Base-by-base conservation (phyloP, 345 rosid species). In the Aegle marmelos region DNA sequence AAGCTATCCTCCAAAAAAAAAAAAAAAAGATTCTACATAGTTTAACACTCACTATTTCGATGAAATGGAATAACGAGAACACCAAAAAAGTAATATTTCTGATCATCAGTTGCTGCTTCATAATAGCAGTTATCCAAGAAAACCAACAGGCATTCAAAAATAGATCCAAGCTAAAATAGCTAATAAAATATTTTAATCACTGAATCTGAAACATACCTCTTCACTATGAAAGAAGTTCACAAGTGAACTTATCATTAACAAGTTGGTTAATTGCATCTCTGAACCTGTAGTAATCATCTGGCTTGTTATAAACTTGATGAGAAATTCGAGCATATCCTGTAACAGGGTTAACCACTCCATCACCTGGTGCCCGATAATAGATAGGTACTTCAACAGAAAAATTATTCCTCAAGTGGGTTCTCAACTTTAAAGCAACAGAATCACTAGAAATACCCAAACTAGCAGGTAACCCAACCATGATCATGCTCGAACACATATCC, bases 251-350 rank as follows among this genome's bases (percentile, higher is more conserved):
- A 69, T 88, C 89, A 33, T 48, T 58, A 30, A 92, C 93, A 36
- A 92, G 87, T 61, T 83, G 82, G 57, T 89, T 80, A 16, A 92
- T 36, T 4, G 87, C 93, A 76, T 96, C 94, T 80, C 92, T 86
- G 27, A 92, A 89, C 85, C 79, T 91, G 89, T 87, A 78, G 80
- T 92, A 96, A 77, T 96, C 98, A 50, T 87, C 93, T 70, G 80
- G 84, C 77, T 88, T 91, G 80, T 96, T 96, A 80, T 96, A 96
- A 75, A 96, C 85, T 82, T 96, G 99, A 82, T 89, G 83, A 25
- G 99, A 96, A 73, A 93, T 92, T 54, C 98, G 85, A 11, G 91
- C 98, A 81, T 93, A 96, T 0, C 94, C 98, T 0, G 99, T 87
- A 5, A 88, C 72, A 0, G 82, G 75, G 84, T 74, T 87, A 65